Evolutionary conservation across 2,329 filamentous ascomycete genomes (phyloP).

Genomic region (Phaeosphaeria sp.): DNA sequence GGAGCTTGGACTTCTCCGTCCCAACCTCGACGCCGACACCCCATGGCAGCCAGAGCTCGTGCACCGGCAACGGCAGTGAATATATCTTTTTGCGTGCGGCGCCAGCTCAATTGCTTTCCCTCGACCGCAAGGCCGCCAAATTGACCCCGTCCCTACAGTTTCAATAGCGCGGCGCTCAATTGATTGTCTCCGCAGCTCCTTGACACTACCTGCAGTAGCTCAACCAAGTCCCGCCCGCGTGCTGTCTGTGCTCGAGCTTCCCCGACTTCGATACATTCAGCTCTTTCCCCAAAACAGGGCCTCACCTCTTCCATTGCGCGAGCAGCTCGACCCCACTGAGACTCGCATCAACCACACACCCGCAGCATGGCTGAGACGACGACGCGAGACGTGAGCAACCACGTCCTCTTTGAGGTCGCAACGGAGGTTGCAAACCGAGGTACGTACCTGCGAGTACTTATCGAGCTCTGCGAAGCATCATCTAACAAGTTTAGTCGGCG

Average conservation of each 20-base stretch:
- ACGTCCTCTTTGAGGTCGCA: constrained; percentile 94
- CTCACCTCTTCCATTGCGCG: constrained; percentile 15
- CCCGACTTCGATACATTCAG: constrained; percentile 17
- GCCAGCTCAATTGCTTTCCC: not conserved
- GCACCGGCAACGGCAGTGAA: constrained; percentile 14
- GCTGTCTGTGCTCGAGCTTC: constrained; percentile 20
- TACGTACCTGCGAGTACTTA: constrained; percentile 51
- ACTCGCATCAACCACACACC: constrained; percentile 6
- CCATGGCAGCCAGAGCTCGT: constrained; percentile 19
- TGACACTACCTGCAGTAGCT: constrained; percentile 32
- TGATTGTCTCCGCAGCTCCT: not conserved
- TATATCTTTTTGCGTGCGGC: constrained; percentile 1
- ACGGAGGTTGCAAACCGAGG: constrained; percentile 97
- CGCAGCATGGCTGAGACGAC: constrained; percentile 37
- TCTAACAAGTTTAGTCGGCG: constrained; percentile 72
- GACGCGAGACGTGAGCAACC: constrained; percentile 82
- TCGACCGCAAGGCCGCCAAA: constrained; percentile 3
- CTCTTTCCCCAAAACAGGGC: constrained; percentile 19
- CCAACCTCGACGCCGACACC: constrained; percentile 22
- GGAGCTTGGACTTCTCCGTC: constrained; percentile 18
- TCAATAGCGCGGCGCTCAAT: constrained; percentile 15
- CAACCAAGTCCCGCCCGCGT: constrained; percentile 21
- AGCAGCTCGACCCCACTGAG: constrained; percentile 4
- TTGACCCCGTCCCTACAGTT: constrained; percentile 12
- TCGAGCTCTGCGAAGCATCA: constrained; percentile 8